Percentiles rank a stretch among this genome's conserved stretches.
Conservation (phyloP, 1,284 basidiomycete genomes). For the Sporisorium iseilematis-ciliati region DNA sequence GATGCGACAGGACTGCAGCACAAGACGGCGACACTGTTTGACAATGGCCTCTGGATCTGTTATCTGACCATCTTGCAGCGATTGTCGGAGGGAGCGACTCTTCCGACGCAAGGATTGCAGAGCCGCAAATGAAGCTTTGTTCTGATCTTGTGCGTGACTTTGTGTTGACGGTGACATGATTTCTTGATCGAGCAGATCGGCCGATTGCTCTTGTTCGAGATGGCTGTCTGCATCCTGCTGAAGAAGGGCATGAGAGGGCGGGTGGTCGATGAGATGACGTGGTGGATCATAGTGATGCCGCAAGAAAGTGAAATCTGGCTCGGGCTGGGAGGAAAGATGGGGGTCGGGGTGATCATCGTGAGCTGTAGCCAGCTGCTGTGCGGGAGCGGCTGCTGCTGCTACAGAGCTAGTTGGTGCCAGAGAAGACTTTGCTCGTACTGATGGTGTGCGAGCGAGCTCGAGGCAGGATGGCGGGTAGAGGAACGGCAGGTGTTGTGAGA, state of each 20-base stretch:
- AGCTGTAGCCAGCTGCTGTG: conserved; percentile 14
- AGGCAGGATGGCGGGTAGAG: conserved; percentile 48
- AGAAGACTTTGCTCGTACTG: conserved; percentile 27
- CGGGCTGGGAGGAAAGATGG: conserved; percentile 8
- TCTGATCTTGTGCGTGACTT: background rate
- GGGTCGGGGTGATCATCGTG: conserved; percentile 18
- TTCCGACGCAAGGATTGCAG: conserved; percentile 21
- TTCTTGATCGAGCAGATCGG: background rate
- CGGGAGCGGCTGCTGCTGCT: conserved; percentile 13
- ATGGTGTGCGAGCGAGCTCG: background rate
- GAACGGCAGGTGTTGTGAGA: conserved; percentile 16
- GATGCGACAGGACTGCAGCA: conserved; percentile 16
- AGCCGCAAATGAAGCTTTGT: conserved; percentile 4
- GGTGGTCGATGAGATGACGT: conserved; percentile 16
- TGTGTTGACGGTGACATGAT: background rate
- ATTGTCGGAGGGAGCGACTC: conserved; percentile 8
- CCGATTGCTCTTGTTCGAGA: conserved; percentile 14
- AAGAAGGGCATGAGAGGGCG: conserved; percentile 14
- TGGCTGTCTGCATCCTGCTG: conserved; percentile 23
- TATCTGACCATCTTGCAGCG: conserved; percentile 8
- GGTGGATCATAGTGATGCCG: conserved; percentile 33
- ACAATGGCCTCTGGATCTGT: conserved; percentile 5
- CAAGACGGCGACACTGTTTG: conserved; percentile 21
- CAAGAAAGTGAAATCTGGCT: conserved; percentile 27
- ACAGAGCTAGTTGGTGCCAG: conserved; percentile 29